Evolutionary conservation across 2,329 filamentous ascomycete species (phyloP), one percentile per base, ranked within the genome.

Genomic region (Leptographium lundbergii): DNA sequence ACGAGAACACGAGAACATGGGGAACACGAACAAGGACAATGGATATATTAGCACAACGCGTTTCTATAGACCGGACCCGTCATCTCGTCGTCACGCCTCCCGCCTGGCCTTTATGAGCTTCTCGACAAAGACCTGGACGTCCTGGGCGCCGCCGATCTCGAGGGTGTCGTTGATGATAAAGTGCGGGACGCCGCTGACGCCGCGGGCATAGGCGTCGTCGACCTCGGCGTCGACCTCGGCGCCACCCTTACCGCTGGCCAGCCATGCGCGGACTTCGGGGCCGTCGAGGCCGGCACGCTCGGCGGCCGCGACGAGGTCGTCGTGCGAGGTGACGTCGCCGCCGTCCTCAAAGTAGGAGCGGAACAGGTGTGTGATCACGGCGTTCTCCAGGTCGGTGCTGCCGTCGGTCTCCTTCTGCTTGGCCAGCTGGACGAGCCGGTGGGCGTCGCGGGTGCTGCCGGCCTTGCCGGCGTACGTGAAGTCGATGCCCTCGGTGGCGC

Each of bases 401-500:
- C 14, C 4, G 34, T n/a, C 34, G 11, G 45, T 45, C 29, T 58
- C 70, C 59, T 72, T 69, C 68, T 74, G 67, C 77, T 83, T 72
- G 71, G 75, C 89, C 59, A 91, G 77, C 72, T 91, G 83, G 52
- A 91, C 79, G 61, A 92, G 68, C 4, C 90, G 81, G 71, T 95
- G 90, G 59, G 86, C 87, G 66, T 95, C 87, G 24, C 89, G 77
- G 22, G 89, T 92, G 66, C 85, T 88, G 54, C 91, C 91, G 6
- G 84, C 84, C 63, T 78, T 81, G 58, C 89, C 87, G 14, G 81
- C 80, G 63, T 86, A 88, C 25, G 80, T 80, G 72, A 95, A 95
- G 55, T 81, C 72, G 67, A 95, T 88, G 1, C 88, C 89, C 55
- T 87, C 84, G 25, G 75, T 72, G 45, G 75, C 73, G 19, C 88